These are phyloP conservation scores for Tricholoma flavovirens DNA, from an alignment of 768 basidiomycete species.

Conservation along the genomic window DNA sequence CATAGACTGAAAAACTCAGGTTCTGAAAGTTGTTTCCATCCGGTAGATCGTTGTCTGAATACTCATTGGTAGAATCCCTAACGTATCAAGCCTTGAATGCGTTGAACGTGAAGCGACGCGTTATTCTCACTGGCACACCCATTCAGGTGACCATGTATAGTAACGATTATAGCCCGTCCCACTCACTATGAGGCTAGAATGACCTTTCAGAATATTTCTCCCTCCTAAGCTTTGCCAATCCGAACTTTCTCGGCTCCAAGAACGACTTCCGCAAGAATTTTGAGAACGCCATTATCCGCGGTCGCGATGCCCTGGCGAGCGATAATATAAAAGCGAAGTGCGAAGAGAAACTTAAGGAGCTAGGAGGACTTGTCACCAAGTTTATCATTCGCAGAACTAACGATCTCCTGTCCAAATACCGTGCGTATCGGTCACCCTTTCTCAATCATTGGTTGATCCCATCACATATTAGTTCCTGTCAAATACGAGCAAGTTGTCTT, in stretches of 20 bases:
- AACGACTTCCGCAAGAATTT: constrained; percentile 94
- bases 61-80: constrained; percentile 55
- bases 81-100: constrained; percentile 82
- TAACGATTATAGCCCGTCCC: not conserved
- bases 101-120: constrained; percentile 83
- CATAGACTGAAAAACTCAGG: constrained; percentile 96
- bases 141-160: constrained; percentile 56
- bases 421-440: constrained; percentile 40
- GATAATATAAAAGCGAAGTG: constrained; percentile 72
- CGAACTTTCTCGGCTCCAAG: constrained; percentile 81
- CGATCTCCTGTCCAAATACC: constrained; percentile 89
- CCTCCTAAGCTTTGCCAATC: constrained; percentile 88
- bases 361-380: constrained; percentile 80
- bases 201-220: constrained; percentile 95
- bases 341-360: constrained; percentile 88
- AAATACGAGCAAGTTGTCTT: constrained; percentile 99
- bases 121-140: constrained; percentile 91
- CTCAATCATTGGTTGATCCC: constrained; percentile 8
- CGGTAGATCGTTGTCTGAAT: not conserved
- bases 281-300: constrained; percentile 85
- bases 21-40: constrained; percentile 20
- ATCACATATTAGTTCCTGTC: constrained; percentile 69
- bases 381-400: constrained; percentile 96
- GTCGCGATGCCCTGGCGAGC: constrained; percentile 83
- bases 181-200: constrained; percentile 45